Evolutionary conservation across 352 stramenopile species (phyloP), one percentile per base, ranked within the genome.

Genomic region (Aphanomyces invadans): DNA sequence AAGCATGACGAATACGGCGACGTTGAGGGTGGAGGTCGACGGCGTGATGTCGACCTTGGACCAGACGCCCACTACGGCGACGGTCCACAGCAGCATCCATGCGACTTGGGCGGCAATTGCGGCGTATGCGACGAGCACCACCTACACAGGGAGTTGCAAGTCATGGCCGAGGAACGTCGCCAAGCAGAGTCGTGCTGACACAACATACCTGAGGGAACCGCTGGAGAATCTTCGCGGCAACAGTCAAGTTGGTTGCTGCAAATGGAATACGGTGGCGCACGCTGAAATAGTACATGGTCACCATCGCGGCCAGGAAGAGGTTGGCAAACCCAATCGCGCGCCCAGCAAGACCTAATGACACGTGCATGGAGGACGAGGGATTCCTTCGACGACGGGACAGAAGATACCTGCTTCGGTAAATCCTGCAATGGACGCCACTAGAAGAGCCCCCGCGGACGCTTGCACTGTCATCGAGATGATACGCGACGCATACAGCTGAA

Each of bases 1-100:
- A 21, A 95, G 71, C 72, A 95, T 86, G 63, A 92, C 88, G 71
- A 95, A 93, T 52, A 92, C 88, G 53, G 73, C 79, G 15, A 78
- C 71, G 61, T 93, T 90, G n/a, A 80, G 75, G 15, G 52, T 56
- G 15, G 45, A 28, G 15, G 63, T 54, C 11, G 60, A 57, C 15
- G 15, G 44, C 4, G 73, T 84, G 29, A 69, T 86, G 4, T 86
- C 70, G 21, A 78, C 75, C 52, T 84, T 89, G 11, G 78, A 76
- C 12, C 90, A 72, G 4, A 93, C 75, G 9, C 86, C 86, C 15
- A 95, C 72, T 23, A 91, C 78, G 0, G 83, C 86, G 7, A 79
- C 68, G 54, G 82, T 86, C 86, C 86, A 95, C 17, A 93, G 71
- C 19, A 90, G 65, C 26, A 81, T 85, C 86, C 86, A 95, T 23